A percentile compares a stretch with the other conserved stretches of the same genome.
These are phyloP conservation scores for Recurvomyces mirabilis DNA, from an alignment of 495 filamentous ascomycete genomes.

Conservation along the genomic window DNA sequence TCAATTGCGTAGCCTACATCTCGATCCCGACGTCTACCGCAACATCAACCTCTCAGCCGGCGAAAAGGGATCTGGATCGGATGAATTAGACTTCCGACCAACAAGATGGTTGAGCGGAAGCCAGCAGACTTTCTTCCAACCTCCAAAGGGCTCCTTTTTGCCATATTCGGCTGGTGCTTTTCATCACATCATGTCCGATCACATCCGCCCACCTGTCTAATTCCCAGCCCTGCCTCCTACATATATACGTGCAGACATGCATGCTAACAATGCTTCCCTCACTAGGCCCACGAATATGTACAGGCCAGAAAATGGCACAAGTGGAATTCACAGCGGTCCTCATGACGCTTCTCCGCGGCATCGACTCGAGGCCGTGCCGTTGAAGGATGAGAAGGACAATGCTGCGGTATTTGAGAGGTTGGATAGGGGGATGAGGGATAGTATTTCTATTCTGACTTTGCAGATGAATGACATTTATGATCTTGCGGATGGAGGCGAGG, in stretches of 20 bases:
- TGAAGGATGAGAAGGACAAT: conserved; percentile 9
- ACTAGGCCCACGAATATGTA: conserved; percentile 17
- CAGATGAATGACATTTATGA: conserved; percentile 18
- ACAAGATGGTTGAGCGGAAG: conserved; percentile 15
- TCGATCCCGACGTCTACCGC: conserved; percentile 23
- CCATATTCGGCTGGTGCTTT: conserved; percentile 12
- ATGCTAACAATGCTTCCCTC: no score
- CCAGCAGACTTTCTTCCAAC: conserved; percentile 13
- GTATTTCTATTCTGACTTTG: conserved; percentile 9
- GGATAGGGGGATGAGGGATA: conserved; percentile 11
- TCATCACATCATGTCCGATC: background rate
- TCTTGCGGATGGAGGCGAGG: background rate
- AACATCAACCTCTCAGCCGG: conserved; percentile 6
- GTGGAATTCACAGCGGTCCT: conserved; percentile 21
- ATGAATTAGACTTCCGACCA: conserved; percentile 13
- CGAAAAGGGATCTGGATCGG: background rate
- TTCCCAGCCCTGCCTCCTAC: no score
- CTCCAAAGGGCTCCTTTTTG: conserved; percentile 15
- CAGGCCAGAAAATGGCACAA: conserved; percentile 22
- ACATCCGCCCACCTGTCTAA: background rate
- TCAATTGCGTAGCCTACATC: conserved; percentile 24
- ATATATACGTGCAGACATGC: no score
- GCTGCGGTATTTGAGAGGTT: conserved; percentile 9
- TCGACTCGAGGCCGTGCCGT: conserved; percentile 13
- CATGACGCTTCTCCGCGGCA: conserved; percentile 11